phyloP scores from a whole-genome alignment of 306 rosid genomes.

The Prunus mume region DNA sequence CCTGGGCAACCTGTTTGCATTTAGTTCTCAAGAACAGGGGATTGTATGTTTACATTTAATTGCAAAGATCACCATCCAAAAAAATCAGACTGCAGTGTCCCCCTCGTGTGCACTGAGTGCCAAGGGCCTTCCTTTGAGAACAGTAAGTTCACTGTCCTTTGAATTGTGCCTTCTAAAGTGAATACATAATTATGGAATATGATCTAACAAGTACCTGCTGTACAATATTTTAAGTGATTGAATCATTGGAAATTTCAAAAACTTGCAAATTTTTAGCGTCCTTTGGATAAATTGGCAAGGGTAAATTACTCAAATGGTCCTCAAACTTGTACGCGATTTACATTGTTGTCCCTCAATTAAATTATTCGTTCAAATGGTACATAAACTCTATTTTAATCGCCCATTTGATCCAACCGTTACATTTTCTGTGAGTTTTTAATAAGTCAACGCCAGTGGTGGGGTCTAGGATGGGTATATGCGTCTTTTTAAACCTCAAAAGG shows the following conservation, averaged over 20 bases:
- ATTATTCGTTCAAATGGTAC: too few relatives aligned
- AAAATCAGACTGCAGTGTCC: constrained; percentile 42
- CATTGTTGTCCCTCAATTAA: too few relatives aligned
- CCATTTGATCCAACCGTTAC: too few relatives aligned
- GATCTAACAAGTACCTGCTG: neutral
- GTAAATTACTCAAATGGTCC: too few relatives aligned
- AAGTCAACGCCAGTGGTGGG: too few relatives aligned
- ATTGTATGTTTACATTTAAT: constrained; percentile 67
- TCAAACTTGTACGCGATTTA: too few relatives aligned
- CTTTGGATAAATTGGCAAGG: neutral
- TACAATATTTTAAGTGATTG: neutral
- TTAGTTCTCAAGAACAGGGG: constrained; percentile 81
- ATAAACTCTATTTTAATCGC: too few relatives aligned
- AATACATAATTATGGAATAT: neutral
- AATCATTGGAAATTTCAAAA: too few relatives aligned
- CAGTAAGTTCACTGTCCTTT: constrained; percentile 50
- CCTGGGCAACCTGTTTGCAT: constrained; percentile 93
- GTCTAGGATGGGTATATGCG: too few relatives aligned
- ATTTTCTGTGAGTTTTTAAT: too few relatives aligned
- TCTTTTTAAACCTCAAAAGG: too few relatives aligned
- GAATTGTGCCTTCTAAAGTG: neutral
- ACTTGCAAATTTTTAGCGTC: neutral
- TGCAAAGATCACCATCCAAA: constrained; percentile 96
- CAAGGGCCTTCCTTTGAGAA: constrained; percentile 90
- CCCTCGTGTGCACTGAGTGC: constrained; percentile 60